These are phyloP conservation scores for Sungouiozyma ichnusensis DNA, from an alignment of 805 yeast species.

Conservation along the genomic window DNA sequence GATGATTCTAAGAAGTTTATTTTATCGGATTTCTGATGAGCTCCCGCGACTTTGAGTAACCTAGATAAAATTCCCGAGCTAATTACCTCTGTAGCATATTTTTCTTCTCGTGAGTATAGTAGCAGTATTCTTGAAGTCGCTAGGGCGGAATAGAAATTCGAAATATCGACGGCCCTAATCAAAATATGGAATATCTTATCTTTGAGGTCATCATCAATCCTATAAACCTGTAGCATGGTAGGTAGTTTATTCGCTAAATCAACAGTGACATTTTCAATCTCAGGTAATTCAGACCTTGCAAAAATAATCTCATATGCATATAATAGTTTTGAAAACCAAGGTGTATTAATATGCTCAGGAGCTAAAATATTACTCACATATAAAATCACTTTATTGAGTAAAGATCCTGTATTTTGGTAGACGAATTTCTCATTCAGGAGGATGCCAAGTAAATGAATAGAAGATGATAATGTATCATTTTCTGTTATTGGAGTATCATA, in stretches of 20 bases:
- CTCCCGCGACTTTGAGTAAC: slow-evolving; percentile 37
- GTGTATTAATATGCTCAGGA: slow-evolving; percentile 31
- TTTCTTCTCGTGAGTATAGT: slow-evolving; percentile 39
- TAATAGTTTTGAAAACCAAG: slow-evolving; percentile 53
- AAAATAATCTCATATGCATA: slow-evolving; percentile 45
- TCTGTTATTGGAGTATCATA: slow-evolving; percentile 29
- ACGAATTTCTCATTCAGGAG: slow-evolving; percentile 33
- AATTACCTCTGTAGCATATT: slow-evolving; percentile 32
- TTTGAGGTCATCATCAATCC: slow-evolving; percentile 15
- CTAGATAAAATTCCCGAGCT: slow-evolving; percentile 38
- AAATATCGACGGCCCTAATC: slow-evolving; percentile 32
- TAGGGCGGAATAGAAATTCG: slow-evolving; percentile 38
- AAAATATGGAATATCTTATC: slow-evolving; percentile 35
- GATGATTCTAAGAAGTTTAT: slow-evolving; percentile 36
- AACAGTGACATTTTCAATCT: slow-evolving; percentile 27
- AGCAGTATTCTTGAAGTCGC: slow-evolving; percentile 47
- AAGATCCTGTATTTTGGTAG: slow-evolving; percentile 27
- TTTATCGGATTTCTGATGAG: slow-evolving; percentile 29
- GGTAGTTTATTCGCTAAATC: slow-evolving; percentile 15
- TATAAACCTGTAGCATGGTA: slow-evolving; percentile 14
- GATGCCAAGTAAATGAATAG: slow-evolving; percentile 35
- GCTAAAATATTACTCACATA: slow-evolving; percentile 31
- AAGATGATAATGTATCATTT: slow-evolving; percentile 28
- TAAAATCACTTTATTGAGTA: slow-evolving; percentile 29
- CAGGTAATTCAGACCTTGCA: slow-evolving; percentile 42